Evolutionary conservation across 2,329 filamentous ascomycete species (phyloP), one percentile per base, ranked within the genome.

Genomic region (Aspergillus jensenii): DNA sequence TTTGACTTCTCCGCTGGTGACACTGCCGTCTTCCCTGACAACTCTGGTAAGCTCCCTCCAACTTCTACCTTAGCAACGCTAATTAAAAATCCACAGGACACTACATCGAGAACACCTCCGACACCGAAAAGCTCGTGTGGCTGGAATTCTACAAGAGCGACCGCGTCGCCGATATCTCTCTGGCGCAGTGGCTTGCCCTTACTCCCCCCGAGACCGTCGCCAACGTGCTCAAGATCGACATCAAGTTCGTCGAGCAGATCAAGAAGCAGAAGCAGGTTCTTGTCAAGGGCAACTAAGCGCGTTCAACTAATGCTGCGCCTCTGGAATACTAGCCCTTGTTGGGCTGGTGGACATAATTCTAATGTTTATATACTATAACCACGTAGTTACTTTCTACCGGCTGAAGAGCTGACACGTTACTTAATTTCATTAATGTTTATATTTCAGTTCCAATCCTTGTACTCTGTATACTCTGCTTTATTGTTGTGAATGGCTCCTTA

Each of bases 71-170:
- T 8, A 19, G 7, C 35, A 8, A 19, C 21, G 11, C 33, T 35
- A 47, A 17, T 47, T 23, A 40, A 4, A 45, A n/a, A 4, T 11
- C 4, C 12, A 1, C 33, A 71, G 77, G 86, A 0, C 87, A 90
- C 65, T 90, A 89, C 65, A 86, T 90, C 56, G 86, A 89, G 64
- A 90, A 90, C 68, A 86, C 82, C 0, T 87, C 84, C 0, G 76
- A 84, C 39, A 40, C 40, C 2, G 84, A 89, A 59, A 84, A 87
- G 50, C 76, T 90, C 3, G 79, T 87, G 4, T 89, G 84, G 83
- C 82, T 90, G 31, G 87, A 90, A 69, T 82, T 90, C 17, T 90
- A 88, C 78, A 88, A 87, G 74, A 84, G 82, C 43, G 85, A 89
- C 60, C 80, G 82, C 2, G 85, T 90, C 1, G 84, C 82, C 0